Conservation (phyloP, 1,139 yeast genomes). For the Hansenula anomala region DNA sequence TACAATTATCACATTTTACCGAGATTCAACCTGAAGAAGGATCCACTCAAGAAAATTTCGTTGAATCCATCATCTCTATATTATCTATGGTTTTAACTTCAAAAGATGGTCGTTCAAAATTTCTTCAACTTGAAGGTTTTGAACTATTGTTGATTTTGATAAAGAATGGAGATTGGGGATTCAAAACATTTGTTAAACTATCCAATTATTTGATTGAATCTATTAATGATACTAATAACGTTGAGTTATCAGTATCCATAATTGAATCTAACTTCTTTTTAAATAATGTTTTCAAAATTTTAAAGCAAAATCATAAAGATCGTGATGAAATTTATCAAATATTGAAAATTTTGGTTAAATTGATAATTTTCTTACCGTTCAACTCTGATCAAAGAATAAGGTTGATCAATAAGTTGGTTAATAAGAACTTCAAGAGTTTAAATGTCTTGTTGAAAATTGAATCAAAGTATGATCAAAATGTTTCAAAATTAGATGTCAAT, state of each 20-base stretch:
- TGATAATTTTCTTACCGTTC: conserved; percentile 12
- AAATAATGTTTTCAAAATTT: conserved; percentile 9
- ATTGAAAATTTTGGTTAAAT: conserved; percentile 3
- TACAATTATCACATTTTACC: background rate
- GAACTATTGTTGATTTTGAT: conserved; percentile 6
- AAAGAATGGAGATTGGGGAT: conserved; percentile 2
- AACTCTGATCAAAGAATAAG: conserved; percentile 13
- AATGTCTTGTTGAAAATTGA: conserved; percentile 4
- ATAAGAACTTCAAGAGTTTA: conserved; percentile 9
- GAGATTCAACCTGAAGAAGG: background rate
- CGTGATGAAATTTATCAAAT: conserved; percentile 3
- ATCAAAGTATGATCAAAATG: background rate
- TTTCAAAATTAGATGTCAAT: background rate
- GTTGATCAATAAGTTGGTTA: conserved; percentile 12
- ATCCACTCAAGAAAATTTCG: conserved; percentile 1
- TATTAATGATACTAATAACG: conserved; percentile 8
- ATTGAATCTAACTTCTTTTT: conserved; percentile 8
- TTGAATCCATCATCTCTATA: conserved; percentile 2
- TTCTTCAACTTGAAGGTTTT: conserved; percentile 10
- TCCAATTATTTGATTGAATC: conserved; percentile 7
- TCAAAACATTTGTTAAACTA: conserved; percentile 1
- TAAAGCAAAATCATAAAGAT: conserved; percentile 2
- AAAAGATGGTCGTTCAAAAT: conserved; percentile 5
- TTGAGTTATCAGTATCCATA: conserved; percentile 6
- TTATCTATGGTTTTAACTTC: background rate